phyloP scores from a whole-genome alignment of 2,329 filamentous ascomycete genomes.

The Aspergillus arachidicola region DNA sequence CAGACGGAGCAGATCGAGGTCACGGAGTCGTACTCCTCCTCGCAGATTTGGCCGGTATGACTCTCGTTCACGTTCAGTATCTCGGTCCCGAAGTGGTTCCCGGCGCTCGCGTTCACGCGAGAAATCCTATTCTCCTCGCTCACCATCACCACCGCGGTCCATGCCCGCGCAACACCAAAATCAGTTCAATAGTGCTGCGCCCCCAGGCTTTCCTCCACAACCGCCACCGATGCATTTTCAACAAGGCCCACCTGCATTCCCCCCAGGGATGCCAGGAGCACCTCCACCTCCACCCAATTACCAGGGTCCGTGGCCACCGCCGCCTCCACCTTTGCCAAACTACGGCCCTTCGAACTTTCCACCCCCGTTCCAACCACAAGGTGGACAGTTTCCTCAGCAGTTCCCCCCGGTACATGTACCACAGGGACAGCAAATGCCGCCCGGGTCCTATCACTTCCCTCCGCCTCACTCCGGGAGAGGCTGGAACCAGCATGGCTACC shows the following conservation, averaged over 20 bases:
- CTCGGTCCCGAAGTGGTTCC: constrained; percentile 32
- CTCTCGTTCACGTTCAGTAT: constrained; percentile 32
- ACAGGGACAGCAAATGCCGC: constrained; percentile 31
- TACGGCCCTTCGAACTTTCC: constrained; percentile 21
- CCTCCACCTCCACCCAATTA: constrained; percentile 39
- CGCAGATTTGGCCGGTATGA: constrained; percentile 23
- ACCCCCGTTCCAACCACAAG: constrained; percentile 27
- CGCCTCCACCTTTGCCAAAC: constrained; percentile 32
- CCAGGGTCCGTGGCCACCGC: constrained; percentile 39
- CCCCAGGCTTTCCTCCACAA: constrained; percentile 19
- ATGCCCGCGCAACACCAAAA: constrained; percentile 6
- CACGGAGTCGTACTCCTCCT: constrained; percentile 34
- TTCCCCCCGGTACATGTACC: constrained; percentile 26
- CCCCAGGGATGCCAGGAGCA: constrained; percentile 19
- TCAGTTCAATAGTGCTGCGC: constrained; percentile 11
- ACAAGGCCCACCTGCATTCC: constrained; percentile 8
- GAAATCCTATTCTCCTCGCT: constrained; percentile 38
- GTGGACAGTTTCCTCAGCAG: constrained; percentile 17
- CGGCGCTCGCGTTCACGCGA: constrained; percentile 18
- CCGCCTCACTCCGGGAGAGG: constrained; percentile 32
- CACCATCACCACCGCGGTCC: constrained; percentile 11
- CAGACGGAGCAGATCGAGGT: constrained; percentile 31
- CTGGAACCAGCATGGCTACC: constrained; percentile 21
- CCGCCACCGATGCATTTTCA: constrained; percentile 21
- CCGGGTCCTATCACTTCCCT: constrained; percentile 36